These are phyloP conservation scores for Leucocoprinus sp. DNA, from an alignment of 768 basidiomycete genomes.

Conservation along the genomic window DNA sequence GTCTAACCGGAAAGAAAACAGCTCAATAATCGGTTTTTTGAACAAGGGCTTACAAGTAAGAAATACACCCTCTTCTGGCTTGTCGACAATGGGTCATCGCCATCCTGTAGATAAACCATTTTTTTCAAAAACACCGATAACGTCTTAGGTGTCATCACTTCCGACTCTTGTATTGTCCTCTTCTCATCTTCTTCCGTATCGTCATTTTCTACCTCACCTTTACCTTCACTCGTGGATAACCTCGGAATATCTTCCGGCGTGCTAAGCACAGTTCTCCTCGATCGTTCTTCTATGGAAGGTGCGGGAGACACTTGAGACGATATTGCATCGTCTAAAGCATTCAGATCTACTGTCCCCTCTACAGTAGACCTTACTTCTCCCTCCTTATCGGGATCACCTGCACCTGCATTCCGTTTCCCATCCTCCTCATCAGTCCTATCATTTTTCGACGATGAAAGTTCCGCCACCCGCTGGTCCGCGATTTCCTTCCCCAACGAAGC, in stretches of 20 bases:
- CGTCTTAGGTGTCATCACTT: constrained; percentile 6
- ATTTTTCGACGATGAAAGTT: not conserved
- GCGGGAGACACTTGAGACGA: constrained; percentile 24
- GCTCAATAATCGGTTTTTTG: not conserved
- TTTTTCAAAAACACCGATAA: constrained; percentile 35
- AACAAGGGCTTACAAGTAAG: constrained; percentile 33
- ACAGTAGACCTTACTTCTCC: constrained; percentile 13
- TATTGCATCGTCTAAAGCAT: constrained; percentile 41
- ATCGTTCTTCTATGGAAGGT: not conserved
- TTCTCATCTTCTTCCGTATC: constrained; percentile 5
- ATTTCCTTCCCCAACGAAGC: constrained; percentile 2
- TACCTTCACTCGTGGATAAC: not conserved
- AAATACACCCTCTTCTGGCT: constrained; percentile 37
- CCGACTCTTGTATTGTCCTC: constrained; percentile 7
- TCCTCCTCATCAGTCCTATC: constrained; percentile 9
- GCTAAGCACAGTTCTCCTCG: not conserved
- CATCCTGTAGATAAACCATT: constrained; percentile 37
- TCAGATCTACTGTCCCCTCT: constrained; percentile 28
- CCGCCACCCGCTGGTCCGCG: not conserved
- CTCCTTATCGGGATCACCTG: constrained; percentile 3
- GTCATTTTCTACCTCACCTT: not conserved
- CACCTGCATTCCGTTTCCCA: not conserved
- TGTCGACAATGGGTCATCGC: constrained; percentile 30
- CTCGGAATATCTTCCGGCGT: not conserved
- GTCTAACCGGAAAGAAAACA: too few relatives aligned